Conservation (phyloP, 305 asterid species). For the Coffea humblotiana region DNA sequence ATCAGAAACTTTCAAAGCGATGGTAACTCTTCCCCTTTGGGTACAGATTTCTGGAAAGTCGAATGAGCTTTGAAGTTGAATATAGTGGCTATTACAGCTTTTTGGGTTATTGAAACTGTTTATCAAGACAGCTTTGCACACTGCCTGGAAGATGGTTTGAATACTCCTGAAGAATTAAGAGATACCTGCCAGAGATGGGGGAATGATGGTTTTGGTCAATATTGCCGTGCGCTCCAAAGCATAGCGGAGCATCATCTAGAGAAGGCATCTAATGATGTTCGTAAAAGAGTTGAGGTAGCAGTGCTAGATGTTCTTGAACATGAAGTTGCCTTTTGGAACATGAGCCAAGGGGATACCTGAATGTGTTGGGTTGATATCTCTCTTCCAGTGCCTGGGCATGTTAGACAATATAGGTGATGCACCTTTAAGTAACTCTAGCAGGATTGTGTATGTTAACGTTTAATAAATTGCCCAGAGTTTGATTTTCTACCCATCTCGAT, state of each 20-base stretch:
- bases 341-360: constrained; percentile 47
- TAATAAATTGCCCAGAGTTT: neutral
- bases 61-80: constrained; percentile 56
- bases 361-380: neutral
- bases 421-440: neutral
- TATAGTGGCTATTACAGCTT: constrained; percentile 62
- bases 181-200: constrained; percentile 81
- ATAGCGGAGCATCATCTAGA: constrained; percentile 50
- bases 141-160: constrained; percentile 59
- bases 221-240: constrained; percentile 46
- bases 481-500: neutral
- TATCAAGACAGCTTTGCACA: constrained; percentile 87
- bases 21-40: neutral
- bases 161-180: constrained; percentile 62
- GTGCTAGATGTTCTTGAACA: constrained; percentile 52
- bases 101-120: constrained; percentile 80
- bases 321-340: constrained; percentile 80
- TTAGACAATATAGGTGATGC: neutral
- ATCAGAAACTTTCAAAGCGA: neutral
- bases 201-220: constrained; percentile 50
- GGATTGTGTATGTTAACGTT: neutral
- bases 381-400: neutral
- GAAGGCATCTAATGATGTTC: constrained; percentile 48
- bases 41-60: constrained; percentile 59
- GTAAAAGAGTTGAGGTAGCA: constrained; percentile 55